Base-by-base conservation (phyloP, 164 flowering plant species). In the Nymphaea thermarum region DNA sequence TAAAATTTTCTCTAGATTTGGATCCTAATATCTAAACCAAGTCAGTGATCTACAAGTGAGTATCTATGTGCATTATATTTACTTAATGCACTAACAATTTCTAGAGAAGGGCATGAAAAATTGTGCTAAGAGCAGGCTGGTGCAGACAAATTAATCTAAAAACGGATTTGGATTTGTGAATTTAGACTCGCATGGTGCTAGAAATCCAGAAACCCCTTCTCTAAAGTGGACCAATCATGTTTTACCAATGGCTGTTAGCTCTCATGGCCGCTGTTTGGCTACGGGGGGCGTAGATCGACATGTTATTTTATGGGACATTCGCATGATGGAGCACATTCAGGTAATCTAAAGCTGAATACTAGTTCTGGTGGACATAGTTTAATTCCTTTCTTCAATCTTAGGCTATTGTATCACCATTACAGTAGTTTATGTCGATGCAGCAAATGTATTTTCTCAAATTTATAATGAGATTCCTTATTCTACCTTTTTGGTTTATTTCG, bases 221-320 rank as follows among this genome's bases (percentile, higher is more conserved):
- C 73, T 43, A 42, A 91, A 85, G 75, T 92, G 86, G 66, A 92
- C 96, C 71, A 87, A 78, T 71, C 82, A 84, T 41, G 82, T 87
- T 25, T 76, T 86, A 68, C 81, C 89, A 65, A 71, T 95, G 78
- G 91, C 87, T 67, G 88, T 82, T 66, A 95, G 97, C 73, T 85
- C 88, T 73, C 98, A 95, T 81, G 94, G 94, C 69, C 82, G 97
- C 43, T 89, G 88, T 81, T 84, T 95, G 80, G 98, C 98, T 15
- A 90, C 79, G 66, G 99, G 96, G 42, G 99, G 99, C 70, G 70
- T 90, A 43, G 99, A 95, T 71, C 89, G 98, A 53, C 96, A 95
- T 77, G 82, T 95, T 80, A 98, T 92, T 82, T 68, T 95, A 67
- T 92, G 98, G 98, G 99, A 95, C 76, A 79, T 86, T 51, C 96